Evolutionary conservation across 2,329 filamentous ascomycete species (phyloP), one percentile per base, ranked within the genome.

Genomic region (Phialophora chinensis): DNA sequence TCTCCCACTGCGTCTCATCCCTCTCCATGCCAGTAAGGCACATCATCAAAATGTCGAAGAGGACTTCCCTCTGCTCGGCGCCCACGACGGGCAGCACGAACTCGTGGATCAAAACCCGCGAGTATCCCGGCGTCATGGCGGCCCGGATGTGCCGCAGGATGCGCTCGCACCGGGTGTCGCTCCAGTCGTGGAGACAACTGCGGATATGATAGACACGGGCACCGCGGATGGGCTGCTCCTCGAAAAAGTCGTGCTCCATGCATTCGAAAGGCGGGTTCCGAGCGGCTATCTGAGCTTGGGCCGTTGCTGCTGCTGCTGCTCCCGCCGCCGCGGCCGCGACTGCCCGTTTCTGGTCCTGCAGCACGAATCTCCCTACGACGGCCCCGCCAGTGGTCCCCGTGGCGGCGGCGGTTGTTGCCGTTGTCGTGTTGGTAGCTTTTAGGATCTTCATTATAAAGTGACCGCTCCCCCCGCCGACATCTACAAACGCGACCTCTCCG

Each of bases 1-100:
- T 27, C 10, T 60, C 25, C 58, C 42, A 52, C 38, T 61, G 59
- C 31, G 12, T 20, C 33, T 61, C 59, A 25, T 61, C 44, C 31
- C 59, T 52, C 29, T 52, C 58, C 27, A 25, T 33, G 3, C 58
- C 58, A 12, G 23, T 50, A 4, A 60, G 44, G 14, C 42, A 60
- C 58, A 60, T 60, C 44, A 52, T 52, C 58, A 60, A 44, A n/a
- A 52, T 35, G 50, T 60, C 58, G 20, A 52, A 60, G 12, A 60
- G 31, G 14, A 49, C 42, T 60, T 60, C 58, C 20, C 58, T 44
- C n/a, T 52, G 44, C 8, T 49, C 25, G 17, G 42, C 44, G 27
- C 58, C 58, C 27, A 49, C 31, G 11, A 49, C 58, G 29, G 59
- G 59, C 29, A 61, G 59, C 27, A 61, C 59, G 33, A 60, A 60